Percentiles rank a stretch among this genome's conserved stretches.
Evolutionary conservation across 805 yeast species (phyloP).

Genomic region (Limtongozyma cylindracea): DNA sequence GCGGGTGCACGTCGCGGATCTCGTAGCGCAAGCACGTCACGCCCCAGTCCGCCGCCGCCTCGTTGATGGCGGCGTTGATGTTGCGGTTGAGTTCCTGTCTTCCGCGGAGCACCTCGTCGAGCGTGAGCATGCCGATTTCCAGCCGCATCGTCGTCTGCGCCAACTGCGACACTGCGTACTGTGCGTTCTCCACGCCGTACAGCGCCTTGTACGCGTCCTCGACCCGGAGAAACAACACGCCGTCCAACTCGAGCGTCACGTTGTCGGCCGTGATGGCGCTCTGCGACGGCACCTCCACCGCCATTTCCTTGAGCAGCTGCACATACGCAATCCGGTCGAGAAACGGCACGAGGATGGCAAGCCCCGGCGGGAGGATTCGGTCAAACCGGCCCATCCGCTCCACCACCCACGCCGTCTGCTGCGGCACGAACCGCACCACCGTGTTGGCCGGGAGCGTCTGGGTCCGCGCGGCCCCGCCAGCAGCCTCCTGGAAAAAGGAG

Average conservation of each 20-base stretch:
- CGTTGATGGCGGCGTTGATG: conserved; percentile 59
- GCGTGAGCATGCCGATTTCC: conserved; percentile 62
- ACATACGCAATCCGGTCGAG: conserved; percentile 61
- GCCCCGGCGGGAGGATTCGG: conserved; percentile 41
- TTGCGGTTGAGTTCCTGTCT: conserved; percentile 47
- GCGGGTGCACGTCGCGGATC: conserved; percentile 75
- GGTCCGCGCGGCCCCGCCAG: too few relatives aligned
- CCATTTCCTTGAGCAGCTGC: conserved; percentile 59
- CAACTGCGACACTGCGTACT: conserved; percentile 61
- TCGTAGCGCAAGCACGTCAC: conserved; percentile 65
- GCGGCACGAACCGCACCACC: conserved; percentile 58
- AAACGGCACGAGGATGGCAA: conserved; percentile 48
- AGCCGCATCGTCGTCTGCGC: conserved; percentile 85
- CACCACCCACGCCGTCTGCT: conserved; percentile 77
- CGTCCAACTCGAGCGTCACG: conserved; percentile 67
- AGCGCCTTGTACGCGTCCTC: conserved; percentile 68
- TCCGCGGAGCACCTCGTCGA: conserved; percentile 58
- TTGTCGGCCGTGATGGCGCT: conserved; percentile 73
- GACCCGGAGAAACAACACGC: conserved; percentile 56
- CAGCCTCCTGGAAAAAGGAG: conserved; percentile 32
- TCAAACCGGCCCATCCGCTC: conserved; percentile 79
- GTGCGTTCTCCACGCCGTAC: conserved; percentile 74
- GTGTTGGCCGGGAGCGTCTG: conserved; percentile 54
- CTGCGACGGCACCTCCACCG: conserved; percentile 69
- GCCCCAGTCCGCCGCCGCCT: conserved; percentile 75